These are phyloP conservation scores for Quercus berberidifolia DNA, from an alignment of 306 rosid species.

Conservation along the genomic window DNA sequence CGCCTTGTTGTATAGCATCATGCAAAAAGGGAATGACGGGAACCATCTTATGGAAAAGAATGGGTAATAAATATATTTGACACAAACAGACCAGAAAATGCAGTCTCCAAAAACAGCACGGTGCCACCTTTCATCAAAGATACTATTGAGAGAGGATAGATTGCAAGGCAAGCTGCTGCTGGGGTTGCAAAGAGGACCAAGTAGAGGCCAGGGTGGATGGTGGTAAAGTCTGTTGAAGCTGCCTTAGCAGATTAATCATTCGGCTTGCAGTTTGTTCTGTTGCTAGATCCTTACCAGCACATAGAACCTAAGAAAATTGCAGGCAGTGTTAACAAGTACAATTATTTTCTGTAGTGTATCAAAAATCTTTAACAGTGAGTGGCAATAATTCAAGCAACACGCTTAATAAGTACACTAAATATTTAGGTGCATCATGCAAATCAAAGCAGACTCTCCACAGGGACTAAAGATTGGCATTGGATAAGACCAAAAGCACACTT, in stretches of 20 bases:
- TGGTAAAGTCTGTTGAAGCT: slow-evolving; percentile 93
- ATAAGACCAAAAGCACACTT: neutral
- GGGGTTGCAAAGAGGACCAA: slow-evolving; percentile 97
- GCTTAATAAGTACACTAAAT: neutral
- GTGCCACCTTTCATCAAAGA: slow-evolving; percentile 32
- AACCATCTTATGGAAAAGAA: slow-evolving; percentile 77
- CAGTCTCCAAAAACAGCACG: slow-evolving; percentile 26
- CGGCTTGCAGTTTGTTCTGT: slow-evolving; percentile 85
- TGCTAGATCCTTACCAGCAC: slow-evolving; percentile 92
- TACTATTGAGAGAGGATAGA: slow-evolving; percentile 77
- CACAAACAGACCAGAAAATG: slow-evolving; percentile 38
- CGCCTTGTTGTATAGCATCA: slow-evolving; percentile 46
- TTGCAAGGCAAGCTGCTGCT: slow-evolving; percentile 90
- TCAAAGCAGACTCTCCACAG: neutral
- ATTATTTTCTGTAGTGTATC: neutral
- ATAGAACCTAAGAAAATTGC: slow-evolving; percentile 55
- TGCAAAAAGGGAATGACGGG: slow-evolving; percentile 59
- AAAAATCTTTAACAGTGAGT: neutral
- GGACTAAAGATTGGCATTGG: neutral
- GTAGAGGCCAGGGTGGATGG: slow-evolving; percentile 88
- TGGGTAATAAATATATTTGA: slow-evolving; percentile 48
- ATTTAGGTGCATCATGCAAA: neutral
- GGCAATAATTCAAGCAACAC: neutral
- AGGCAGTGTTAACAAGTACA: neutral
- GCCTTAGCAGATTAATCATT: slow-evolving; percentile 77